A percentile compares a stretch with the other conserved stretches of the same genome.
phyloP scores from a whole-genome alignment of 352 stramenopile genomes.

The Pythium brachiatum region DNA sequence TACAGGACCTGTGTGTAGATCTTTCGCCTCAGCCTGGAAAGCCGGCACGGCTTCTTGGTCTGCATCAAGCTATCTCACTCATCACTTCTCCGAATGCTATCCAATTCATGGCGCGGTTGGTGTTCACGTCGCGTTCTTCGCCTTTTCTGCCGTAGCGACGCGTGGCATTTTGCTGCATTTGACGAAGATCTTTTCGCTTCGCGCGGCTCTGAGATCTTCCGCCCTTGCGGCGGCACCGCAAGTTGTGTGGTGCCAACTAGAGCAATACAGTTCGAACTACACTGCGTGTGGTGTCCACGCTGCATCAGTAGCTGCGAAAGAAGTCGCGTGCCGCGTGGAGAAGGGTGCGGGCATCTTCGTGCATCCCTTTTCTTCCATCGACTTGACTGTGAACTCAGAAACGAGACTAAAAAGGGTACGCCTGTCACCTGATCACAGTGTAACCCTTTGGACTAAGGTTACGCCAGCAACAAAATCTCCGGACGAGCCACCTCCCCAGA shows the following conservation, averaged over 20 bases:
- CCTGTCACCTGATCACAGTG: no score
- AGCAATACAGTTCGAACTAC: not conserved
- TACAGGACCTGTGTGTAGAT: not conserved
- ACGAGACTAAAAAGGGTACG: not conserved
- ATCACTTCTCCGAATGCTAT: no score
- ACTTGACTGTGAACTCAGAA: constrained; percentile 1
- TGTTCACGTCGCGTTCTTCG: not conserved
- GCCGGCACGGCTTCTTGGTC: no score
- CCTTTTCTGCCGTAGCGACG: constrained; percentile 1
- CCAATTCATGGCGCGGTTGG: not conserved
- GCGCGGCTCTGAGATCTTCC: not conserved
- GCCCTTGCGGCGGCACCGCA: not conserved
- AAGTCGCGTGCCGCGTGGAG: not conserved
- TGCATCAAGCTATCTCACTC: no score
- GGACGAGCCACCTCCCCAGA: not conserved
- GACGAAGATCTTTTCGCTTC: not conserved
- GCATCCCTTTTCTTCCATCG: not conserved
- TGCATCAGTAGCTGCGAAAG: not conserved
- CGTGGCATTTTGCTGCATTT: not conserved
- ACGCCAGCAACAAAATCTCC: no score
- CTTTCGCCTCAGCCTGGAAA: no score
- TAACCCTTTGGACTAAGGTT: not conserved
- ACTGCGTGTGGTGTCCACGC: not conserved
- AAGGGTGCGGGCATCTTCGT: not conserved
- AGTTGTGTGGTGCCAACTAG: not conserved